Evolutionary conservation across 129 eudicot species (phyloP).

Genomic region (Pseudognaphalium luteoalbum): DNA sequence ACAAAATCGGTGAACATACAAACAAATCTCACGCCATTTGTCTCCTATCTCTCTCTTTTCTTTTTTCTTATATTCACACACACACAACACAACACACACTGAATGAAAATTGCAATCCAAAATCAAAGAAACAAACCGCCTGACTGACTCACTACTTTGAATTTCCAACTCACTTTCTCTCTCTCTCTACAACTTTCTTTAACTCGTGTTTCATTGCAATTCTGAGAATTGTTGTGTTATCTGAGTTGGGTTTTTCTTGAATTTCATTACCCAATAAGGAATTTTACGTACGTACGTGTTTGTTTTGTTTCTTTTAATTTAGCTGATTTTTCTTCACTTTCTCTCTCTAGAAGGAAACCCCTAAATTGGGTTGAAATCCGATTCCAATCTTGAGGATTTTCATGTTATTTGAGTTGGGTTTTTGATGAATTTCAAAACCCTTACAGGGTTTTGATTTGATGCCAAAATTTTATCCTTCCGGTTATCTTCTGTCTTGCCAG

Average conservation of each 20-base stretch:
- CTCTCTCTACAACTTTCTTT: background rate
- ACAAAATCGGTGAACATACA: constrained; percentile 36
- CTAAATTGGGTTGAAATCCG: background rate
- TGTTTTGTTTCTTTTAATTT: background rate
- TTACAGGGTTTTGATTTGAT: constrained; percentile 35
- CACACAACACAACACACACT: background rate
- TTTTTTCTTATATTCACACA: background rate
- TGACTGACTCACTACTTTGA: constrained; percentile 30
- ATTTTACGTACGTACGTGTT: constrained; percentile 12
- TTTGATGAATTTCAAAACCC: constrained; percentile 52
- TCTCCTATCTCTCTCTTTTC: constrained; percentile 28
- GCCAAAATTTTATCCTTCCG: background rate
- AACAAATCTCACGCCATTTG: constrained; percentile 45
- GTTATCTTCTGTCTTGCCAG: background rate
- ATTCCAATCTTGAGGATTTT: constrained; percentile 16
- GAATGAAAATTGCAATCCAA: background rate
- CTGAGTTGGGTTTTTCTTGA: constrained; percentile 49
- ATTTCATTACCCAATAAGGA: constrained; percentile 47
- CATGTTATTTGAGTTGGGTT: constrained; percentile 44
- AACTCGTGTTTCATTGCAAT: background rate
- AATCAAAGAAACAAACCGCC: constrained; percentile 39
- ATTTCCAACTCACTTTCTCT: constrained; percentile 18
- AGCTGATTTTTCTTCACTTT: constrained; percentile 8
- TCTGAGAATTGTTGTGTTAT: constrained; percentile 26
- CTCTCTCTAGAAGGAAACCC: constrained; percentile 9